Percentiles rank a stretch among this genome's conserved stretches.
Conservation (phyloP, 371 early-diverging fungal genomes). For the Mortierella sp. region DNA sequence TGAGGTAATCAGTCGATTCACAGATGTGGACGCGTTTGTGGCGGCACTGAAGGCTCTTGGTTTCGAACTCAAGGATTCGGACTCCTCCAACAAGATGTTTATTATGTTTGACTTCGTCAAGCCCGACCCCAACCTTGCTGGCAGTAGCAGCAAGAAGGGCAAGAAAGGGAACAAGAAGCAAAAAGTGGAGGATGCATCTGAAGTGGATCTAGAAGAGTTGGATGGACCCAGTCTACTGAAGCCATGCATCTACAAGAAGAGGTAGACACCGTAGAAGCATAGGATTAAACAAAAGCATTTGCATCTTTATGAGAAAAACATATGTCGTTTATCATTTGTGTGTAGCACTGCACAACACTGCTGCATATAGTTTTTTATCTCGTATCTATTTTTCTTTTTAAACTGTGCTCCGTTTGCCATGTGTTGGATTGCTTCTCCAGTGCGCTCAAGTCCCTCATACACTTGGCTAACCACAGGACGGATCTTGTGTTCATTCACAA, state of each 20-base stretch:
- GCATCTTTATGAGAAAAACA: too few species aligned
- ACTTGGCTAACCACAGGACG: too few species aligned
- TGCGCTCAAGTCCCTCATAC: too few species aligned
- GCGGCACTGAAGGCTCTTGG: constrained; percentile 74
- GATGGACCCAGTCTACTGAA: constrained; percentile 72
- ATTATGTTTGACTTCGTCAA: constrained; percentile 87
- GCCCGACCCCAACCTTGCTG: constrained; percentile 29
- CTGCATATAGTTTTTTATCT: too few species aligned
- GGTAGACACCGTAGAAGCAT: constrained; percentile 58
- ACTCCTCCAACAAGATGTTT: constrained; percentile 92
- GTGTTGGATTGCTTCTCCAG: too few species aligned
- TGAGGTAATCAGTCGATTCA: constrained; percentile 93
- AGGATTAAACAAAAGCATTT: background rate
- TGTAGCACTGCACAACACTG: too few species aligned
- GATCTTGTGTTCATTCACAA: too few species aligned
- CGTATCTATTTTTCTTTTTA: too few species aligned
- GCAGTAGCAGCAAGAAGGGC: constrained; percentile 60
- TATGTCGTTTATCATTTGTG: too few species aligned
- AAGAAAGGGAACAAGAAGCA: constrained; percentile 57
- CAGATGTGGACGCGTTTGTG: constrained; percentile 84
- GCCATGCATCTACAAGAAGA: constrained; percentile 92
- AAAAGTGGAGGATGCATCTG: constrained; percentile 55
- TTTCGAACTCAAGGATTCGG: constrained; percentile 73
- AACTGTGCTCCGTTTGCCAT: too few species aligned
- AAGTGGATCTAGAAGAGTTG: constrained; percentile 47